Conservation (phyloP, 2,329 filamentous ascomycete species). For the Fusarium musae region DNA sequence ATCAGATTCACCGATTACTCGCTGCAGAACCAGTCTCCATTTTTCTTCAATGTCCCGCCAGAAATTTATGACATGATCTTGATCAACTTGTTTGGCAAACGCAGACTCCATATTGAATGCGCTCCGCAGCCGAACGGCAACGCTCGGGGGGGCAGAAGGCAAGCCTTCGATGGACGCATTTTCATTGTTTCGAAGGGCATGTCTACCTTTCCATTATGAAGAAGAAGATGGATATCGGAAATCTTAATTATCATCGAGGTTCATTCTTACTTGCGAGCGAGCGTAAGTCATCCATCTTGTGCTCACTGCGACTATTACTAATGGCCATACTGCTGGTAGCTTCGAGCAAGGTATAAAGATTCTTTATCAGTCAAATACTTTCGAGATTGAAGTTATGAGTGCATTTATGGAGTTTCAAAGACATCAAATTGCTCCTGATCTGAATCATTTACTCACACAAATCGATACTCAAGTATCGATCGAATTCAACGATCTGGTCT, state of each 20-base stretch:
- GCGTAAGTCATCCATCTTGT: neutral
- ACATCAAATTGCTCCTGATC: neutral
- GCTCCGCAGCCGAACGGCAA: neutral
- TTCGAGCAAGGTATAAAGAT: neutral
- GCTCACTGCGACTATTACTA: neutral
- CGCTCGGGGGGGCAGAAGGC: neutral
- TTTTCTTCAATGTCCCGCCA: neutral
- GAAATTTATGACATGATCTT: neutral
- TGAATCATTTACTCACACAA: neutral
- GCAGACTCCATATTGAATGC: neutral
- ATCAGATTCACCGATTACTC: neutral
- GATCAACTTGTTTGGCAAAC: neutral
- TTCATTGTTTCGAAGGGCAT: neutral
- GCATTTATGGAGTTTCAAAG: neutral
- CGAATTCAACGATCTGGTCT: neutral
- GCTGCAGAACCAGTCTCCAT: neutral
- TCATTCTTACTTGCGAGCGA: constrained; percentile 15
- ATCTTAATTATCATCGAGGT: neutral
- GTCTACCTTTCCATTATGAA: neutral
- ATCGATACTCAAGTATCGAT: neutral
- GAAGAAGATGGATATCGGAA: neutral
- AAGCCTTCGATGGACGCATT: neutral
- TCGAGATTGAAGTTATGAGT: neutral
- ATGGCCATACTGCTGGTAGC: neutral
- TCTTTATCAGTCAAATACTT: neutral